phyloP scores from a whole-genome alignment of 306 rosid genomes.

The Psophocarpus tetragonolobus region DNA sequence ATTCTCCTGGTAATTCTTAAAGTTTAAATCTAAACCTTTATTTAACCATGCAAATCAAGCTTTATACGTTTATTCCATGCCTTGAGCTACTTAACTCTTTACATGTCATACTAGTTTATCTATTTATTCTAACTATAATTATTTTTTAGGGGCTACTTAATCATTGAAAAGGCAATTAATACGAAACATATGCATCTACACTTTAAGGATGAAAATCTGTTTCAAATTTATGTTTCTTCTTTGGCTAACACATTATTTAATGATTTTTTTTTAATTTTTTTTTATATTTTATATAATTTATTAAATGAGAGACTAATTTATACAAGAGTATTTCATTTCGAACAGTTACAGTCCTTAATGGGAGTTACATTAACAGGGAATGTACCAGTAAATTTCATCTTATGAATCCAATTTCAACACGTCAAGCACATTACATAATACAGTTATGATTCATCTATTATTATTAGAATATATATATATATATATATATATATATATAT shows the following conservation, averaged over 20 bases:
- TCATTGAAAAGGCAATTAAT: neutral
- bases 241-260: too few relatives aligned
- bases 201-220: too few relatives aligned
- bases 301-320: too few relatives aligned
- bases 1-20: neutral
- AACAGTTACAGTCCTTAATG: neutral
- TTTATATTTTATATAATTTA: too few relatives aligned
- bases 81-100: neutral
- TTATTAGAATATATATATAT: too few relatives aligned
- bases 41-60: neutral
- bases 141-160: too few relatives aligned
- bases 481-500: too few relatives aligned
- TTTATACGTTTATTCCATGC: neutral
- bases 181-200: too few relatives aligned
- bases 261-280: too few relatives aligned
- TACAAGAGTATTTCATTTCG: too few relatives aligned
- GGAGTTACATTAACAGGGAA: neutral
- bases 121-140: too few relatives aligned
- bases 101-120: neutral
- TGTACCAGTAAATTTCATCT: neutral
- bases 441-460: neutral
- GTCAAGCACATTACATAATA: neutral
- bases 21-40: neutral
- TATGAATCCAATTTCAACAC: neutral
- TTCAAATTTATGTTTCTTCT: too few relatives aligned